Base-by-base conservation (phyloP, 1,284 basidiomycete genomes). In the Trametes versicolor region DNA sequence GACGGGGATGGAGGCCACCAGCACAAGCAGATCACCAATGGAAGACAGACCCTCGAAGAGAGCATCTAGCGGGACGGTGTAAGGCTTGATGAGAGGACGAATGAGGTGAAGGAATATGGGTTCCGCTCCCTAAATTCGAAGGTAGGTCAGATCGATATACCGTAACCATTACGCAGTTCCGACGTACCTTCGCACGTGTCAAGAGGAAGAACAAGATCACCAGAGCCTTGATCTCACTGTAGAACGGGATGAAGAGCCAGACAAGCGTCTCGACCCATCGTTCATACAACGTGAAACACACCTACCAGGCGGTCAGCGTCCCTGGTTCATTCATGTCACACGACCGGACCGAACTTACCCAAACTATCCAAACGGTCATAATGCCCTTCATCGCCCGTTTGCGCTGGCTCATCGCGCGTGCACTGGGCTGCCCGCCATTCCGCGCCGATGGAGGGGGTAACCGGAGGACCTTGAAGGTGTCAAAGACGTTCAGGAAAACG, bases 331-430 rank as follows among this genome's bases (percentile, higher is more conserved):
- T 23, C 10, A 2, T 25, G 56, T 25, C 52, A 45, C 56, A 58
- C 41, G 58, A 45, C 41, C 23, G 55, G 34, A 54, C 29, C 36
- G 27, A 23, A 71, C 85, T 79, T 77, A 92, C 92, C 91, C 91
- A 95, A 68, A 95, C 86, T 51, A 93, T 82, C 93, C 93, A 94
- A 13, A 94, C 85, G 32, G 91, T 86, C 64, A 94, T 79, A 74
- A 88, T 90, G 23, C 93, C 92, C 75, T 94, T 94, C 83, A 94
- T 89, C 71, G 90, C 86, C 62, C 93, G 84, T 75, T 94, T 94
- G 70, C 92, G 81, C 75, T 91, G 88, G 32, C 87, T 84, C 68
- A 89, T 74, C 10, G 91, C 90, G 36, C 90, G 85, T 23, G 83
- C 74, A 70, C 87, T 91, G 9, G 89, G 88, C 39, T 82, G 82